phyloP scores from a whole-genome alignment of 495 filamentous ascomycete species.

The Xylaria castorea region DNA sequence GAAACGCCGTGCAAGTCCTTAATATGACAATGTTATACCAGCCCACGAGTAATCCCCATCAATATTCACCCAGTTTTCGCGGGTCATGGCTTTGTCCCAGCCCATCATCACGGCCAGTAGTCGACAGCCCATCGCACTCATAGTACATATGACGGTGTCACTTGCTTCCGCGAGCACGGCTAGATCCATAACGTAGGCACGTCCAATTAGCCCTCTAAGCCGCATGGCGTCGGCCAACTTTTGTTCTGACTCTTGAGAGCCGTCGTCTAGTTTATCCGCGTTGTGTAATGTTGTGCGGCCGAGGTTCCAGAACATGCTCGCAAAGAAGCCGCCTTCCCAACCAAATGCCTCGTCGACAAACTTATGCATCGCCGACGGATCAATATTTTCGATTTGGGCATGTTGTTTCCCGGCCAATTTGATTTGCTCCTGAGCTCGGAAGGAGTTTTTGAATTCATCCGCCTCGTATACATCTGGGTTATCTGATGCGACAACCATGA shows the following conservation, averaged over 20 bases:
- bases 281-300: constrained; percentile 51
- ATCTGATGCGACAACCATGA: constrained; percentile 70
- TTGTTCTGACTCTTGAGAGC: constrained; percentile 21
- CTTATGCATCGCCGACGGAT: constrained; percentile 54
- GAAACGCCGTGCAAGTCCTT: constrained; percentile 11
- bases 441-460: constrained; percentile 57
- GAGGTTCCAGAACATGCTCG: constrained; percentile 71
- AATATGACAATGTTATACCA: constrained; percentile 41
- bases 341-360: constrained; percentile 71
- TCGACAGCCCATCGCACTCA: constrained; percentile 69
- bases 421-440: constrained; percentile 69
- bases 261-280: constrained; percentile 31
- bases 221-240: constrained; percentile 60
- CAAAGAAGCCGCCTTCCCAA: constrained; percentile 79
- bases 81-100: constrained; percentile 68
- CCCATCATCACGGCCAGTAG: constrained; percentile 80
- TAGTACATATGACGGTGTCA: constrained; percentile 70
- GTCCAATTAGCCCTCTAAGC: constrained; percentile 68
- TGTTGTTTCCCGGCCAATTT: constrained; percentile 65
- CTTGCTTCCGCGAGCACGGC: constrained; percentile 66
- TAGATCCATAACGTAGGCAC: constrained; percentile 75
- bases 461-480: constrained; percentile 70
- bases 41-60: constrained; percentile 70
- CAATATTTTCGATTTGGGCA: constrained; percentile 41
- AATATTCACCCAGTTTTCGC: constrained; percentile 71